Evolutionary conservation across 371 early-diverging fungal species (phyloP).

Genomic region (Haplosporangium sp.): DNA sequence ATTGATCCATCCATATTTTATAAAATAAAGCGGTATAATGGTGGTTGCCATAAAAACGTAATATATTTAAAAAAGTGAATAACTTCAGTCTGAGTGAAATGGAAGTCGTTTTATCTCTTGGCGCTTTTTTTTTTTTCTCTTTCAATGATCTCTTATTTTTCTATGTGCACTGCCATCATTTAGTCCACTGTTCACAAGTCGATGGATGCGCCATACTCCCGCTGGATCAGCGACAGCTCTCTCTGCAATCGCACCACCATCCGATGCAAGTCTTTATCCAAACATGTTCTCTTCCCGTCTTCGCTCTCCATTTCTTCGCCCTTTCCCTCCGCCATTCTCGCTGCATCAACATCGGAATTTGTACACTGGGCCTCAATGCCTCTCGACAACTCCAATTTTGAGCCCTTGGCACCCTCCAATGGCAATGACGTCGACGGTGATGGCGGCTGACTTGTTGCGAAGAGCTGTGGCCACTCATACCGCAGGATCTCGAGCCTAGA

Average conservation of each 20-base stretch:
- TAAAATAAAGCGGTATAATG: not conserved
- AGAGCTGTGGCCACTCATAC: constrained; percentile 6
- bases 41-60: too few relatives aligned
- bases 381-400: not conserved
- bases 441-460: not conserved
- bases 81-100: too few relatives aligned
- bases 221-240: not conserved
- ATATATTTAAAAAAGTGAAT: too few relatives aligned
- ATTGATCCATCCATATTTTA: not conserved
- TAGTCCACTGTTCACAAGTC: too few relatives aligned
- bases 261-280: not conserved
- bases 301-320: not conserved
- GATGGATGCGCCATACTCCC: too few relatives aligned
- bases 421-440: not conserved
- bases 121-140: too few relatives aligned
- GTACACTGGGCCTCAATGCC: too few relatives aligned
- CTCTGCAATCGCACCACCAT: constrained; percentile 1
- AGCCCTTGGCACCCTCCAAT: not conserved
- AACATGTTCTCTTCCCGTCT: not conserved
- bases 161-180: too few relatives aligned
- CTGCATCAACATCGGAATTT: too few relatives aligned
- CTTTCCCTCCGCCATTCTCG: too few relatives aligned
- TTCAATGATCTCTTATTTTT: not conserved
- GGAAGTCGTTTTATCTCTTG: too few relatives aligned
- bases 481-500: not conserved